Base-by-base conservation (phyloP, 805 yeast species). In the Torulaspora gathmanii region DNA sequence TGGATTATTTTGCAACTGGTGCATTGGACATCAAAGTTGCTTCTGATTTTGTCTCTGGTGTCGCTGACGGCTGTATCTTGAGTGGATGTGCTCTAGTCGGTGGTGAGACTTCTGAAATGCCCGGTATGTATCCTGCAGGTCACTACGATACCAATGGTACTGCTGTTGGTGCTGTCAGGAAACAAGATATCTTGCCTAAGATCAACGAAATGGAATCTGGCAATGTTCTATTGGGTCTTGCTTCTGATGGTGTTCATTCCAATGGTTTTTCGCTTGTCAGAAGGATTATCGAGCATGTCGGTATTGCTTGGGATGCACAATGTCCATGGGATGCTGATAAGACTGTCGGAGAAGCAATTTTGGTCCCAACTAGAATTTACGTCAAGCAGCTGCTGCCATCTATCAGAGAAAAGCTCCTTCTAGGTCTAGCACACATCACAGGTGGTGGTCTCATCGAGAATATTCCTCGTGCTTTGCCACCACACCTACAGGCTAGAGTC, bases 41-140 rank as follows among this genome's bases (percentile, higher is more conserved):
- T 5, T 82, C 93, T 20, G 82, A 80, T 54, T 93, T 93, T 57
- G 98, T 93, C 30, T 73, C 78, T 50, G 98, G 99, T 69, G 99
- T 93, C 52, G 97, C 96, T 39, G 86, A 86, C 52, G 99, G 99
- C 46, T 93, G 99, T 73, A 82, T 83, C 53, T 79, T 80, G 54
- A 86, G 98, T 27, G 96, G 96, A 9, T 91, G 99, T 76, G 99
- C 99, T 5, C 75, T 93, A 47, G 96, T 93, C 43, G 99, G 99
- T 45, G 99, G 99, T 54, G 99, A 93, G 70, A 93, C 99, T 30
- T 85, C 95, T 44, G 99, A 93, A 74, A 93, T 93, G 99, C 99
- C 99, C 22, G 99, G 99, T 54, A 87, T 93, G 86, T 93, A 93
- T 61, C 86, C 83, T 48, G 88, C 82, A 45, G 95, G 95, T 27